Percentiles rank a stretch among this genome's conserved stretches.
Evolutionary conservation across 2,329 filamentous ascomycete species (phyloP).

Genomic region (Hirsutella rhossiliensis): DNA sequence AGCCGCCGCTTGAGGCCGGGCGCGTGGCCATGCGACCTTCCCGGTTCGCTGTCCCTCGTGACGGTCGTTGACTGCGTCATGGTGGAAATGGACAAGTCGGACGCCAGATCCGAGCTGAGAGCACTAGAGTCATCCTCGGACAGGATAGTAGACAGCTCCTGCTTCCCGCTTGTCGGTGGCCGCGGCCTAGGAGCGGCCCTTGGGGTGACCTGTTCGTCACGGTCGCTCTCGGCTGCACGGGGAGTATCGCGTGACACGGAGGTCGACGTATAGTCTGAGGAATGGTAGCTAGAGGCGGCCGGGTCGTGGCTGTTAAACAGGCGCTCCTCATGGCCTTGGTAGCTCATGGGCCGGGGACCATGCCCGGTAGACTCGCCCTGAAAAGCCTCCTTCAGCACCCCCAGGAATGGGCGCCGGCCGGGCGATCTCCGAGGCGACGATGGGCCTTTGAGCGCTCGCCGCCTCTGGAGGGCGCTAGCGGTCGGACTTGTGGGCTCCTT

Average conservation of each 20-base stretch:
- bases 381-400: slow-evolving; percentile 49
- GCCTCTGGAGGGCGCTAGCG: slow-evolving; percentile 37
- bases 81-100: slow-evolving; percentile 33
- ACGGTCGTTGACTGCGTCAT: slow-evolving; percentile 39
- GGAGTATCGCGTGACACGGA: neutral
- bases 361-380: slow-evolving; percentile 45
- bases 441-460: slow-evolving; percentile 38
- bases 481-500: slow-evolving; percentile 17
- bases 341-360: slow-evolving; percentile 31
- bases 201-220: slow-evolving; percentile 1
- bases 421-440: slow-evolving; percentile 35
- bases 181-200: slow-evolving; percentile 21
- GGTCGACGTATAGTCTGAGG: slow-evolving; percentile 6
- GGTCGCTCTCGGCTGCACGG: neutral
- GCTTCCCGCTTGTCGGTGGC: slow-evolving; percentile 41
- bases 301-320: slow-evolving; percentile 13
- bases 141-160: slow-evolving; percentile 46
- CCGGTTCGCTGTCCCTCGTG: slow-evolving; percentile 33
- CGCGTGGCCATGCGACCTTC: slow-evolving; percentile 28
- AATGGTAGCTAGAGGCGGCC: slow-evolving; percentile 8
- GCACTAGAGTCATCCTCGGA: slow-evolving; percentile 37
- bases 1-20: slow-evolving; percentile 58
- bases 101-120: slow-evolving; percentile 36
- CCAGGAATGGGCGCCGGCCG: slow-evolving; percentile 40
- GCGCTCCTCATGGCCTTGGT: slow-evolving; percentile 34